Base-by-base conservation (phyloP, 306 rosid species). In the Sicyos edulis region DNA sequence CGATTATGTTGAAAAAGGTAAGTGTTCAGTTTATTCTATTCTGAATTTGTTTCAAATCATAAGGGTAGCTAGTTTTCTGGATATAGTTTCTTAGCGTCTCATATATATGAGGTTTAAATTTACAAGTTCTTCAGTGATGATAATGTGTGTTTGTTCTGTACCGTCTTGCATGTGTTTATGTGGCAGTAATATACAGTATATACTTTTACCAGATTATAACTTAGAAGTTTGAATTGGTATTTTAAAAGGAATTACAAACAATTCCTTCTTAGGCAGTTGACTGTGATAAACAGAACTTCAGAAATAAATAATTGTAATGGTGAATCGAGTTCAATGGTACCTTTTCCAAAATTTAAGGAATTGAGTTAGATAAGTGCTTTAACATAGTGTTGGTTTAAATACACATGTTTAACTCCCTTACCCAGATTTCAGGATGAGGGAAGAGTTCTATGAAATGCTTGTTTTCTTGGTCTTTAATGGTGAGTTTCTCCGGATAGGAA, bases 1-100 rank as follows among this genome's bases (percentile, higher is more conserved):
- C 99, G 49, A 82, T 86, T 71, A 73, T 93, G 96, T 72, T 93
- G 83, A 80, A 87, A 72, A 85, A 93, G 99, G 97, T 85, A 62
- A 70, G 64, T 56, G 70, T 76, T 58, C 75, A 64, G 59, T 70
- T 65, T 57, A 37, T 32, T 37, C 75, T 17, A n/a, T 58, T 70
- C 10, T 55, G 44, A 20, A 20, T 53, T 40, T 60, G 44, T 2
- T 32, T 59, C 58, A 7, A 40, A 24, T 17, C 42, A 37, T n/a
- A 63, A 65, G 54, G 24, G 52, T 10, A 42, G 53, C 42, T 22
- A 6, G 42, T 67, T 24, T 20, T 8, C n/a, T 67, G 72, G 26
- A 12, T 47, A 47, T 21, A 16, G 24, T 63, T 63, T 63, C 15
- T 8, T 37, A 1, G 26, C 15, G 20, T 37, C 51, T 63, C 70